Evolutionary conservation across 495 filamentous ascomycete genomes (phyloP), one percentile per base, ranked within the genome.

Genomic region (Lasiosphaeria miniovina): DNA sequence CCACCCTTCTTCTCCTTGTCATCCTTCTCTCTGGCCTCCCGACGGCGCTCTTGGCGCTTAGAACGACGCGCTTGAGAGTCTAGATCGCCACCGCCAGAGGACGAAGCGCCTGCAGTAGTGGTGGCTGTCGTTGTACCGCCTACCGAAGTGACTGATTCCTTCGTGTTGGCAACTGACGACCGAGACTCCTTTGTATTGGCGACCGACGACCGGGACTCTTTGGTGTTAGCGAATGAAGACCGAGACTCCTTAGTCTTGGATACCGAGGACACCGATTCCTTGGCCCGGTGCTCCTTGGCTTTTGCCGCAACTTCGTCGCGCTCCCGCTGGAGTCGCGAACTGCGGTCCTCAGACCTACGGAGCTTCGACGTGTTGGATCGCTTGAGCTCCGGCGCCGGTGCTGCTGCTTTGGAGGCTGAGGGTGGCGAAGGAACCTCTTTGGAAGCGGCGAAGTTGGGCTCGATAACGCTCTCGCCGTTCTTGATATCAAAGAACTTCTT

Each of bases 1-100:
- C 90, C 85, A 70, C 95, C 94, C 64, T 83, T 83, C 61, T 91
- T 80, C 61, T 93, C 77, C 65, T 89, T 91, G 71, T 91, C 90
- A 67, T 94, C 64, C 59, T 57, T 59, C 62, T 70, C 66, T 60
- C 60, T 64, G 31, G 33, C 63, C 65, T 57, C 61, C 52, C 66
- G 55, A 46, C 72, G 54, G 61, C 60, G 63, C 61, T 73, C 69
- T 54, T 66, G 60, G 53, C 72, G 64, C 61, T 70, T 69, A 12
- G 63, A 58, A 36, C 71, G 72, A 50, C 67, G 69, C n/a, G 60
- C 60, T 36, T 61, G 58, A n/a, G 64, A 54, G 36, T 69, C 65
- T 7, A 49, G 52, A 15, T 66, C 68, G 7, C 58, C 60, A 5
- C 63, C 61, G 32, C 60, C 61, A 12, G 61, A 61, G 10, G 68